Conservation (phyloP, 345 rosid species). For the Turritis glabra region DNA sequence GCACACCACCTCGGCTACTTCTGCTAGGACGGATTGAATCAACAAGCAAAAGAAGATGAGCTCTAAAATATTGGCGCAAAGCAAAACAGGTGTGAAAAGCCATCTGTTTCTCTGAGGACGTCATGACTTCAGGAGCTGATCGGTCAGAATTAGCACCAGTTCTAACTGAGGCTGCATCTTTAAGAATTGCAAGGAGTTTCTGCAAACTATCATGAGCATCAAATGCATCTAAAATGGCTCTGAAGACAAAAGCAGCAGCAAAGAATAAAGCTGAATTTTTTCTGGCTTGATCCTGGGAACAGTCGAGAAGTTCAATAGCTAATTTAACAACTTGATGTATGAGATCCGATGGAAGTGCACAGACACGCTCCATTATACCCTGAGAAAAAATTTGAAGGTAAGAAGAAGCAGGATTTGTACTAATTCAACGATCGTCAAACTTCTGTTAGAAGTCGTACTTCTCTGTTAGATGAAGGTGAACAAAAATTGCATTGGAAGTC, state of each 20-base stretch:
- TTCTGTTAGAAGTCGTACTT: too few relatives aligned
- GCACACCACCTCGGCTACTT: constrained; percentile 67
- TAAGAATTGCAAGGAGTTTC: constrained; percentile 74
- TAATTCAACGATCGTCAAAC: neutral
- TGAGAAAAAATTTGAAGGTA: constrained; percentile 32
- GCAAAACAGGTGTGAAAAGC: constrained; percentile 94
- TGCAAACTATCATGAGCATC: constrained; percentile 87
- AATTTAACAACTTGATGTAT: constrained; percentile 83
- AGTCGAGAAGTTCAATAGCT: constrained; percentile 85
- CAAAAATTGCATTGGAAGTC: neutral
- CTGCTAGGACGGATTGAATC: constrained; percentile 91
- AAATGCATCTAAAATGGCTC: constrained; percentile 96
- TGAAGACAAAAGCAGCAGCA: constrained; percentile 92
- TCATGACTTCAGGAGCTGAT: constrained; percentile 78
- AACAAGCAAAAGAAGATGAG: constrained; percentile 86
- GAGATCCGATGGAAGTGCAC: constrained; percentile 86
- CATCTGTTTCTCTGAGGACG: constrained; percentile 93
- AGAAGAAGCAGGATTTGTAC: constrained; percentile 8
- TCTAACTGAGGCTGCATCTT: constrained; percentile 87
- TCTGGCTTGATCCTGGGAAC: constrained; percentile 86
- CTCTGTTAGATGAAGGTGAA: neutral
- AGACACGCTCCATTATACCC: constrained; percentile 99
- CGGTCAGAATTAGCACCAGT: constrained; percentile 90
- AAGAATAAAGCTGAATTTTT: constrained; percentile 95
- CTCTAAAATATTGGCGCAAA: constrained; percentile 95